Evolutionary conservation across 1,284 basidiomycete species (phyloP).

Genomic region (Sanghuangporus sanghuang): DNA sequence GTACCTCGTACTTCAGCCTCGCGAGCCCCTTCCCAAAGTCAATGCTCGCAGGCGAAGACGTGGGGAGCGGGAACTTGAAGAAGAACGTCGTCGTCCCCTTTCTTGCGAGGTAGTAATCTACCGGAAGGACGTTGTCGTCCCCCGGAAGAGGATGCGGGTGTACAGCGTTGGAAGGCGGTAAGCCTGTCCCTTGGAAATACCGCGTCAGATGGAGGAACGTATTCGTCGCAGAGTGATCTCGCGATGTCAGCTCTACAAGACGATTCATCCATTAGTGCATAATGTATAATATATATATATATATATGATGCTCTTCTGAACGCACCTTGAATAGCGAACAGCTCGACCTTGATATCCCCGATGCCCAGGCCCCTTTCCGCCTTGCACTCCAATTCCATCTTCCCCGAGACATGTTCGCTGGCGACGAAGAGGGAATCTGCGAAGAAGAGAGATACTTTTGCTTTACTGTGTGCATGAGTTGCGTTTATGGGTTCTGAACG

Average conservation of each 20-base stretch:
- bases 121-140: constrained; percentile 48
- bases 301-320: constrained; percentile 16
- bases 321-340: constrained; percentile 67
- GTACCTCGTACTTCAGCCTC: constrained; percentile 60
- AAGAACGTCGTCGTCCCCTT: constrained; percentile 69
- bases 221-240: constrained; percentile 72
- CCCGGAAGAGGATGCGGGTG: constrained; percentile 48
- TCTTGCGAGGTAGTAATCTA: constrained; percentile 60
- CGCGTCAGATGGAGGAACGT: constrained; percentile 64
- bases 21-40: constrained; percentile 64
- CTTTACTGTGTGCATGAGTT: constrained; percentile 65
- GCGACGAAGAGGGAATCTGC: constrained; percentile 56
- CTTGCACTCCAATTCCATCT: constrained; percentile 71
- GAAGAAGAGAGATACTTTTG: constrained; percentile 57
- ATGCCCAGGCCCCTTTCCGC: constrained; percentile 69
- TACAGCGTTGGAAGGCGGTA: constrained; percentile 76
- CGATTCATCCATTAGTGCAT: background rate
- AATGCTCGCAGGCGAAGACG: constrained; percentile 61
- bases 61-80: constrained; percentile 63
- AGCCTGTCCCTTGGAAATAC: constrained; percentile 71
- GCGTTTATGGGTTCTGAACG: constrained; percentile 72
- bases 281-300: too few relatives aligned
- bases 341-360: constrained; percentile 66
- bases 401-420: constrained; percentile 59
- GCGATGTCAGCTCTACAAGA: constrained; percentile 58